phyloP scores from a whole-genome alignment of 2,329 filamentous ascomycete genomes.

The Paraphaeosphaeria minitans region DNA sequence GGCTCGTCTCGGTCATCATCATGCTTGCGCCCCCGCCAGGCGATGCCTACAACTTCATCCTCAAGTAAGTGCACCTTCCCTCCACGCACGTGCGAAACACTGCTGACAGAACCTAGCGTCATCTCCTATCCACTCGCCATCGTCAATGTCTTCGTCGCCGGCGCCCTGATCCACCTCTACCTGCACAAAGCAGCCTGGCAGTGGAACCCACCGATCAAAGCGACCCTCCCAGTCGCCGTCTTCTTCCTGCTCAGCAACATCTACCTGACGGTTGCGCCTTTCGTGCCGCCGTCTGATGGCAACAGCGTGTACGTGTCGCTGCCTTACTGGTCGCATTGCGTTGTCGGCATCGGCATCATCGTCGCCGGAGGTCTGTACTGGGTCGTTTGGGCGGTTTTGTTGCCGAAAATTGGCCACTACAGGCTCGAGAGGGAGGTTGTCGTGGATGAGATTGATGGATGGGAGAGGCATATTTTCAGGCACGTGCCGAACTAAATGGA shows the following conservation, averaged over 20 bases:
- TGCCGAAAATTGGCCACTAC: conserved; percentile 52
- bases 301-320: conserved; percentile 59
- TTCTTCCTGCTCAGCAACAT: conserved; percentile 61
- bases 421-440: conserved; percentile 44
- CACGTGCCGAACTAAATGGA: conserved; percentile 24
- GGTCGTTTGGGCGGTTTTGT: conserved; percentile 56
- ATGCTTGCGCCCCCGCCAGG: conserved; percentile 71
- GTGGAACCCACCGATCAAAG: conserved; percentile 57
- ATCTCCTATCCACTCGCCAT: conserved; percentile 69
- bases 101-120: conserved; percentile 49
- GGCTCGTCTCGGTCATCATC: conserved; percentile 66
- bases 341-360: conserved; percentile 59
- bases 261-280: conserved; percentile 59
- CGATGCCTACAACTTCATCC: conserved; percentile 68
- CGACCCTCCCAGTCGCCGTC: conserved; percentile 55
- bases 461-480: conserved; percentile 48
- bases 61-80: conserved; percentile 38
- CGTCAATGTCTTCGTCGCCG: conserved; percentile 58
- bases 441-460: conserved; percentile 43
- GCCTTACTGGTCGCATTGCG: conserved; percentile 60
- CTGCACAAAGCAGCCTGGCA: conserved; percentile 47
- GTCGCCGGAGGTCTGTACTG: conserved; percentile 58
- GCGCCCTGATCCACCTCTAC: conserved; percentile 57
- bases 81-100: neutral
- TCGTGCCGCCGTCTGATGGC: conserved; percentile 55